A percentile compares a stretch with the other conserved stretches of the same genome.
Conservation (phyloP, 2,329 filamentous ascomycete species). For the Macrophomina pseudophaseolina region DNA sequence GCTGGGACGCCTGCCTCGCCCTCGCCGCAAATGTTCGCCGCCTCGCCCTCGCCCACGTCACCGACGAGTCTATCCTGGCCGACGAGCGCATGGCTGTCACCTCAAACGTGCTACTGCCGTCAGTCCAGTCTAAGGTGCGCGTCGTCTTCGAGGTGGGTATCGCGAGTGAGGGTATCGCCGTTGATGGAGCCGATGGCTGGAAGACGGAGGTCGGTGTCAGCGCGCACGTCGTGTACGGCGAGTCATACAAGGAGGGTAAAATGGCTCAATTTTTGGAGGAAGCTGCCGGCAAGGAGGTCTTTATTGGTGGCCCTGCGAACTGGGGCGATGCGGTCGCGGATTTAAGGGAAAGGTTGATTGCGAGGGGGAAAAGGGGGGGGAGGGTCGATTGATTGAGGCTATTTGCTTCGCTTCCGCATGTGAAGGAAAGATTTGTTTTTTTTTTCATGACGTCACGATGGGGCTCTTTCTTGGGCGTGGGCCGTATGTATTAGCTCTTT, state of each 20-base stretch:
- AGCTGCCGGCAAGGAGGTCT: slow-evolving; percentile 51
- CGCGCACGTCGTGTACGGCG: slow-evolving; percentile 75
- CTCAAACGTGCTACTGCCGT: slow-evolving; percentile 65
- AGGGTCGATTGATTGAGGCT: slow-evolving; percentile 32
- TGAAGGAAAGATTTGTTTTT: too few species aligned
- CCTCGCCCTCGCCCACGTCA: slow-evolving; percentile 69
- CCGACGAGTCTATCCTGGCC: slow-evolving; percentile 65
- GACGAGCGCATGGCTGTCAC: slow-evolving; percentile 69
- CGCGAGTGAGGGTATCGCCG: slow-evolving; percentile 59
- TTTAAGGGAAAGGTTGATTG: slow-evolving; percentile 50
- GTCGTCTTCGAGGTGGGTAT: slow-evolving; percentile 62
- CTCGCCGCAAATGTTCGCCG: slow-evolving; percentile 66
- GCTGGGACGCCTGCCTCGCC: slow-evolving; percentile 69
- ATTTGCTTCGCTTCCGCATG: background rate
- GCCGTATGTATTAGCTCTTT: too few species aligned
- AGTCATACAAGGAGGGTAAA: slow-evolving; percentile 76
- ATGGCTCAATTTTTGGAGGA: slow-evolving; percentile 72
- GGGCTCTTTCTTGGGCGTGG: too few species aligned
- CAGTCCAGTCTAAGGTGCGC: slow-evolving; percentile 71
- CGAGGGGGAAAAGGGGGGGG: slow-evolving; percentile 51
- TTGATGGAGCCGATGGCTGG: slow-evolving; percentile 44
- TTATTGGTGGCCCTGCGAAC: slow-evolving; percentile 29
- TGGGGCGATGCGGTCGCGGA: slow-evolving; percentile 53
- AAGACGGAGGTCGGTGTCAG: slow-evolving; percentile 35
- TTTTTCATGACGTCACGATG: too few species aligned